These are phyloP conservation scores for Fusarium redolens DNA, from an alignment of 2,329 filamentous ascomycete genomes.

Conservation along the genomic window DNA sequence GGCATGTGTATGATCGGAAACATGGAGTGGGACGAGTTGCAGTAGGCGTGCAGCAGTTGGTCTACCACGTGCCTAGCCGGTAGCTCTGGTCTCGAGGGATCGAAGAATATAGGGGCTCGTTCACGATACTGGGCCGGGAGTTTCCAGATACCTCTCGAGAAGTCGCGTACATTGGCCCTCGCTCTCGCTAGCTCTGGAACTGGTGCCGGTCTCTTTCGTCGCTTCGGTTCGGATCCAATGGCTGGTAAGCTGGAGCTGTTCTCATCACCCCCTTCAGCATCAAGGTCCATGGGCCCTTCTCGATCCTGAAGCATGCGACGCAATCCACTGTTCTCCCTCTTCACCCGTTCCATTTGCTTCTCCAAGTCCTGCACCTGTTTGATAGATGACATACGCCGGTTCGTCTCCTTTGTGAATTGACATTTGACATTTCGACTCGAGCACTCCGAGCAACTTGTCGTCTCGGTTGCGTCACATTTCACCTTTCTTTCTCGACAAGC, in stretches of 20 bases:
- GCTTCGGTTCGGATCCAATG: constrained; percentile 73
- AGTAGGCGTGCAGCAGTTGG: constrained; percentile 79
- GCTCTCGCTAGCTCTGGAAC: constrained; percentile 78
- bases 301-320: constrained; percentile 70
- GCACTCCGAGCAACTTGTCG: constrained; percentile 95
- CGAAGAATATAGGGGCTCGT: constrained; percentile 60
- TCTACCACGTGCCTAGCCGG: constrained; percentile 78
- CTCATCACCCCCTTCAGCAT: constrained; percentile 61
- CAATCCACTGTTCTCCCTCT: constrained; percentile 81
- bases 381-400: constrained; percentile 98
- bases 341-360: constrained; percentile 84
- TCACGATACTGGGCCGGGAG: constrained; percentile 75
- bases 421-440: constrained; percentile 96
- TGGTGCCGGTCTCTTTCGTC: constrained; percentile 68
- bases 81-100: constrained; percentile 69
- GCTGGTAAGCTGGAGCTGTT: constrained; percentile 69
- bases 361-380: constrained; percentile 99
- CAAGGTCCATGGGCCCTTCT: constrained; percentile 62
- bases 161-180: constrained; percentile 76
- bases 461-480: constrained; percentile 96
- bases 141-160: constrained; percentile 83
- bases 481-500: constrained; percentile 89
- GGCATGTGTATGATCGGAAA: constrained; percentile 92
- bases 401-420: constrained; percentile 99
- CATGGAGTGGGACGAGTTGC: constrained; percentile 79